Evolutionary conservation across 768 basidiomycete species (phyloP).

Genomic region (Asterophora parasitica): DNA sequence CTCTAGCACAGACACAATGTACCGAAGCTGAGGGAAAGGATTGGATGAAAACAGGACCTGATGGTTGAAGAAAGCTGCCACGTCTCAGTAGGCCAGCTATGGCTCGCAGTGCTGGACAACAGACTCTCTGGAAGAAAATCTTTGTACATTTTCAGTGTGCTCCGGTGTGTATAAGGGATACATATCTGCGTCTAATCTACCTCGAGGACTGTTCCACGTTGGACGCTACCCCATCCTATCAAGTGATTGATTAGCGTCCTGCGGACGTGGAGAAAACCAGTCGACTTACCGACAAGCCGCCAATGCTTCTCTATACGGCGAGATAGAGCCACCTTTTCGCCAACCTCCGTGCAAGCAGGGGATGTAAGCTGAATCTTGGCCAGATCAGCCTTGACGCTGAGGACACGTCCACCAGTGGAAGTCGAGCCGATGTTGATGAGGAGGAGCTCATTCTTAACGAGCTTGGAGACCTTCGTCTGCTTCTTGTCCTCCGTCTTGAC

Average conservation of each 20-base stretch:
- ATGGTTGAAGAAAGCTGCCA: no score
- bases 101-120: no score
- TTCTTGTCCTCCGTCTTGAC: conserved; percentile 99
- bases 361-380: conserved; percentile 92
- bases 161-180: conserved; percentile 8
- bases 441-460: conserved; percentile 85
- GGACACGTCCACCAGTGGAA: conserved; percentile 91
- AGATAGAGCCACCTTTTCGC: conserved; percentile 95
- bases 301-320: conserved; percentile 97
- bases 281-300: conserved; percentile 83
- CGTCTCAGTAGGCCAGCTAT: no score
- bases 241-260: conserved; percentile 1
- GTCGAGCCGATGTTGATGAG: conserved; percentile 98
- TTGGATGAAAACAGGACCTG: no score
- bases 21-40: no score
- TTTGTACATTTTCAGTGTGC: conserved; percentile 1
- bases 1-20: no score
- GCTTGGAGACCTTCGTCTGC: conserved; percentile 91
- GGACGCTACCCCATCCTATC: conserved; percentile 71
- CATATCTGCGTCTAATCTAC: conserved; percentile 46
- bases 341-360: conserved; percentile 94
- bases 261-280: background rate
- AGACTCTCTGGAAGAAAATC: background rate
- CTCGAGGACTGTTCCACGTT: conserved; percentile 79
- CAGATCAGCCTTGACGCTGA: conserved; percentile 91